Conservation (phyloP, 2,329 filamentous ascomycete species). For the Penicillium oxalicum region DNA sequence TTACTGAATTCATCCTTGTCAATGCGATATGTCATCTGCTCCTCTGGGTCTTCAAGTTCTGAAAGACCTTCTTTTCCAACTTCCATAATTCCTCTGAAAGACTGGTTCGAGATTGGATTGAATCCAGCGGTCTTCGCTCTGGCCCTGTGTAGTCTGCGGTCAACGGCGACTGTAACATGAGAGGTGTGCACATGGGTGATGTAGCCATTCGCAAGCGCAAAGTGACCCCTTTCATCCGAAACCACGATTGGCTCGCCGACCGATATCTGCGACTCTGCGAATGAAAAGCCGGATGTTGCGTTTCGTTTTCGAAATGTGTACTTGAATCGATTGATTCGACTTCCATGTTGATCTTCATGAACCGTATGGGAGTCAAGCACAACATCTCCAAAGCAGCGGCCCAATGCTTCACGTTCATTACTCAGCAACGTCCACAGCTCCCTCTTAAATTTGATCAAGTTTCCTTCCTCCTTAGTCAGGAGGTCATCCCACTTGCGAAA, state of each 20-base stretch:
- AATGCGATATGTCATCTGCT: constrained; percentile 65
- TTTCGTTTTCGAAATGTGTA: constrained; percentile 77
- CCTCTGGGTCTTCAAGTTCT: constrained; percentile 37
- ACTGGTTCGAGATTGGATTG: constrained; percentile 68
- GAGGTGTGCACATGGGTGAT: constrained; percentile 70
- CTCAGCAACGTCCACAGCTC: constrained; percentile 97
- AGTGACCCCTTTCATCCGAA: constrained; percentile 91
- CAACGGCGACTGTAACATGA: constrained; percentile 80
- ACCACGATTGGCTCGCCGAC: constrained; percentile 92
- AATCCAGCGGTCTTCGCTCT: constrained; percentile 71
- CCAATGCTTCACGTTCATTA: constrained; percentile 75
- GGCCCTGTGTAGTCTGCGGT: constrained; percentile 81
- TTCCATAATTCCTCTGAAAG: constrained; percentile 89
- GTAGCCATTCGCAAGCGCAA: constrained; percentile 87
- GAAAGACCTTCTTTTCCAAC: constrained; percentile 53
- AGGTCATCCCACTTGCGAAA: constrained; percentile 93
- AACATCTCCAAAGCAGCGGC: constrained; percentile 83
- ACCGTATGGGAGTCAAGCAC: constrained; percentile 73
- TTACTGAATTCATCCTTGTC: constrained; percentile 99
- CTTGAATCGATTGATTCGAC: constrained; percentile 84
- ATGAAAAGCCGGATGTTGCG: constrained; percentile 62
- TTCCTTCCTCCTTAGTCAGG: constrained; percentile 88
- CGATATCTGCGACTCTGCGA: constrained; percentile 80
- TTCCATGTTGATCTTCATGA: constrained; percentile 60
- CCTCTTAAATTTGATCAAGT: constrained; percentile 75